These are phyloP conservation scores for Pythium oligandrum DNA, from an alignment of 352 stramenopile genomes.

Conservation along the genomic window DNA sequence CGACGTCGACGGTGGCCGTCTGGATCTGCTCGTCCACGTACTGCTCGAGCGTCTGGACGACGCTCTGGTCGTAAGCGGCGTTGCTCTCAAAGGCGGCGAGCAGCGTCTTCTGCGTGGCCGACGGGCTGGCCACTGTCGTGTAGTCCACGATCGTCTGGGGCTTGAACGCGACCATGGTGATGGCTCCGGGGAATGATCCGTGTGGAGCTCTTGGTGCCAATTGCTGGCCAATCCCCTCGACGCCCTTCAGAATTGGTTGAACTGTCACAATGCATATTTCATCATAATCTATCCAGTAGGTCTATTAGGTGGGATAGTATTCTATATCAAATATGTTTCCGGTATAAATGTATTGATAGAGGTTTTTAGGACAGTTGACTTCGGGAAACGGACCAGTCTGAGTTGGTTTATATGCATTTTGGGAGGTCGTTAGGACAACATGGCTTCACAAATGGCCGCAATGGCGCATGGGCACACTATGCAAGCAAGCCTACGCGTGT, in stretches of 20 bases:
- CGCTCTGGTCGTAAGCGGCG: conserved; percentile 41
- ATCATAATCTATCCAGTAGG: too few species aligned
- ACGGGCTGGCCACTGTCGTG: conserved; percentile 31
- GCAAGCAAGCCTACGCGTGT: too few species aligned
- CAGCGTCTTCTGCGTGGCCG: conserved; percentile 53
- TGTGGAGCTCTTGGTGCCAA: conserved; percentile 1
- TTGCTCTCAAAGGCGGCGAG: conserved; percentile 36
- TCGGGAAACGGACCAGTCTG: too few species aligned
- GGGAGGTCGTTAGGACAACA: too few species aligned
- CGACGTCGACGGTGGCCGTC: conserved; percentile 53
- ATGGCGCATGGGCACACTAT: too few species aligned
- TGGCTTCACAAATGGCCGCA: too few species aligned
- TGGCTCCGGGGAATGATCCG: background rate
- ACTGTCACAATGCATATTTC: too few species aligned
- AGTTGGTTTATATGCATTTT: too few species aligned
- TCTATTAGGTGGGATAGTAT: too few species aligned
- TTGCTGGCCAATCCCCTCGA: conserved; percentile 25
- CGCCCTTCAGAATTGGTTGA: background rate
- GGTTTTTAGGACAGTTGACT: too few species aligned
- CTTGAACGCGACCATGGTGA: conserved; percentile 57
- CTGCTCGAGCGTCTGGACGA: conserved; percentile 48
- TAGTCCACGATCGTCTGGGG: conserved; percentile 65
- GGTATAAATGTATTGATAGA: too few species aligned
- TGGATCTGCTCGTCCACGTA: conserved; percentile 77
- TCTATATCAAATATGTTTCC: too few species aligned